These are phyloP conservation scores for Hyaloscypha hepaticicola DNA, from an alignment of 495 filamentous ascomycete species.

Conservation along the genomic window DNA sequence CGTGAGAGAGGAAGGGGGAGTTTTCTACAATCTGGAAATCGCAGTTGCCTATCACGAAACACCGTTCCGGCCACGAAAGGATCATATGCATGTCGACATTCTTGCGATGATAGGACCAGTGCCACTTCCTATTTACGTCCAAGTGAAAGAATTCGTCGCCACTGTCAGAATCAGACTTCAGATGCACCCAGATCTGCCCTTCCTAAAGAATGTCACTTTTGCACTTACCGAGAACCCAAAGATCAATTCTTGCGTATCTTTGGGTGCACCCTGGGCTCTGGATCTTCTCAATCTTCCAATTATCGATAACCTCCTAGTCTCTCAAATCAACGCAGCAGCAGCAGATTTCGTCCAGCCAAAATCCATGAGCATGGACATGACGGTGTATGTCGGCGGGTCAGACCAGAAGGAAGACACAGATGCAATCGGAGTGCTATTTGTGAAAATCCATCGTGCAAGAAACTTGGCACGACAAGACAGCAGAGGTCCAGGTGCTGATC, in stretches of 20 bases:
- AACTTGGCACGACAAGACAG: constrained; percentile 10
- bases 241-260: constrained; percentile 13
- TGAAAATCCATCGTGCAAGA: constrained; percentile 16
- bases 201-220: constrained; percentile 17
- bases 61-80: constrained; percentile 7
- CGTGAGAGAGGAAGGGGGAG: constrained; percentile 12
- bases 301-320: constrained; percentile 12
- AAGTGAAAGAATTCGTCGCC: constrained; percentile 17
- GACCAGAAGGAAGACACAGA: constrained; percentile 18
- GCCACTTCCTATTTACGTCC: constrained; percentile 14
- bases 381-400: constrained; percentile 12
- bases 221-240: constrained; percentile 17
- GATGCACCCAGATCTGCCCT: constrained; percentile 19
- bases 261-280: constrained; percentile 14
- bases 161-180: constrained; percentile 14
- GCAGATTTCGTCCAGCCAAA: constrained; percentile 19
- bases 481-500: constrained; percentile 12
- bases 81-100: constrained; percentile 20
- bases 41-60: constrained; percentile 19
- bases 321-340: constrained; percentile 14
- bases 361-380: constrained; percentile 20
- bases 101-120: constrained; percentile 12
- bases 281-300: constrained; percentile 17
- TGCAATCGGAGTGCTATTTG: constrained; percentile 16
- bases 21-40: constrained; percentile 20